Evolutionary conservation across 2,329 filamentous ascomycete species (phyloP).

Genomic region (Aspergillus transmontanensis): DNA sequence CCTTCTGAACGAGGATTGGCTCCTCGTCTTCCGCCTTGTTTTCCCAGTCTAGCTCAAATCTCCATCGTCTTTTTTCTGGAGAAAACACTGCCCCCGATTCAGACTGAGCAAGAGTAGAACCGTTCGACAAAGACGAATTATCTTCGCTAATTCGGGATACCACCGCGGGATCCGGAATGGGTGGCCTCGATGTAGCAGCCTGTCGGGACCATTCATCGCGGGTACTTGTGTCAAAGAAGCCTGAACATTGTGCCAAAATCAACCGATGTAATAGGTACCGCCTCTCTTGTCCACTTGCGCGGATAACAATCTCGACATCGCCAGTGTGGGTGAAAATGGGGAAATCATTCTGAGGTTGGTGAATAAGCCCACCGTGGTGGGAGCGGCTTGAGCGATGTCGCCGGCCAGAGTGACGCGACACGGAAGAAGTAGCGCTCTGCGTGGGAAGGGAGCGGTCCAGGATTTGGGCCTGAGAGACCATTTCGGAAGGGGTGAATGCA

Average conservation of each 20-base stretch:
- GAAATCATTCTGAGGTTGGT: conserved; percentile 83
- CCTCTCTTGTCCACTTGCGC: conserved; percentile 69
- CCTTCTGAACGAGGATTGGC: conserved; percentile 85
- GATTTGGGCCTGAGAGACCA: conserved; percentile 48
- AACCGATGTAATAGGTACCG: conserved; percentile 85
- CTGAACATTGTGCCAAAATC: conserved; percentile 85
- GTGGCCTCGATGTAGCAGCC: conserved; percentile 35
- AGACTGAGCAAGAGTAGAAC: conserved; percentile 41
- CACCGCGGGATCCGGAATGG: conserved; percentile 47
- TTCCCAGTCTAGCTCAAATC: conserved; percentile 83
- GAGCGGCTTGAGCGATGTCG: conserved; percentile 78
- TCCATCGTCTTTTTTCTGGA: conserved; percentile 68
- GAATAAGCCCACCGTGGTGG: conserved; percentile 71
- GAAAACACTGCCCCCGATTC: conserved; percentile 43
- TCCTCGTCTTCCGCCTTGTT: conserved; percentile 70
- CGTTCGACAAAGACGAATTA: conserved; percentile 36
- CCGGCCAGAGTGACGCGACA: conserved; percentile 65
- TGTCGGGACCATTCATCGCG: conserved; percentile 72
- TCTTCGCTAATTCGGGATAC: conserved; percentile 41
- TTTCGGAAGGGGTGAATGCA: conserved; percentile 21
- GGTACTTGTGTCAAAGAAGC: conserved; percentile 83
- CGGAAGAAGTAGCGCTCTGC: conserved; percentile 63
- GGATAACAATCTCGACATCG: conserved; percentile 87
- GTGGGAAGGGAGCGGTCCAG: conserved; percentile 58
- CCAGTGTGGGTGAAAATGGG: conserved; percentile 87